phyloP scores from a whole-genome alignment of 306 rosid genomes.

The Styphnolobium japonicum region DNA sequence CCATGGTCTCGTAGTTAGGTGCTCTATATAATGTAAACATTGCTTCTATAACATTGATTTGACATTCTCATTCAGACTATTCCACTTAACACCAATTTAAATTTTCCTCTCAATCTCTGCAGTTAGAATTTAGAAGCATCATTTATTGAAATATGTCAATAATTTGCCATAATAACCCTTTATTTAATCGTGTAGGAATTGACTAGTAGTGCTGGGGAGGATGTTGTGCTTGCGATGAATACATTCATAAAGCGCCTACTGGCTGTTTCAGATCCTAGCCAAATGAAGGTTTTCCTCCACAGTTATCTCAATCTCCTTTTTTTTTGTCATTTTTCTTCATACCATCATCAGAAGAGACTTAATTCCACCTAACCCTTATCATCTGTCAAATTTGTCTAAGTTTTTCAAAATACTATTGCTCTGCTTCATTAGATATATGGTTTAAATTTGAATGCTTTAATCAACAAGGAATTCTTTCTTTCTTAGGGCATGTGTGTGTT shows the following conservation, averaged over 20 bases:
- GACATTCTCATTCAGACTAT: neutral
- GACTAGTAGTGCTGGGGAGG: conserved; percentile 95
- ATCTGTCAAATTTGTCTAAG: neutral
- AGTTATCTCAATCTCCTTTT: neutral
- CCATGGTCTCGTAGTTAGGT: neutral
- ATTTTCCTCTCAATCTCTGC: conserved; percentile 3
- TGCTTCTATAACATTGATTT: conserved; percentile 4
- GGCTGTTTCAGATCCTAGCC: conserved; percentile 86
- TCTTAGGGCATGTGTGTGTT: neutral
- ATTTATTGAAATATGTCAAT: neutral
- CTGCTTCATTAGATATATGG: neutral
- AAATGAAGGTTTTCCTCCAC: conserved; percentile 73
- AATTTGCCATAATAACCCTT: neutral
- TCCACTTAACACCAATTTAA: neutral
- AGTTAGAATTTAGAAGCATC: neutral
- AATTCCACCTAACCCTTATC: neutral
- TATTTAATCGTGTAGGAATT: conserved; percentile 58
- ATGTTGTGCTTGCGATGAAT: conserved; percentile 89
- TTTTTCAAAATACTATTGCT: neutral
- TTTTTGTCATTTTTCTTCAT: neutral
- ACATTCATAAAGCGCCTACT: conserved; percentile 93
- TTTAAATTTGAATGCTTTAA: neutral
- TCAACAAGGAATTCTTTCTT: neutral
- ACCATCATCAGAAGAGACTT: neutral
- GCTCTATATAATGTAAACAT: neutral